A percentile compares a stretch with the other conserved stretches of the same genome.
phyloP scores from a whole-genome alignment of 331 rosid species.

The Prunus yedoensis region DNA sequence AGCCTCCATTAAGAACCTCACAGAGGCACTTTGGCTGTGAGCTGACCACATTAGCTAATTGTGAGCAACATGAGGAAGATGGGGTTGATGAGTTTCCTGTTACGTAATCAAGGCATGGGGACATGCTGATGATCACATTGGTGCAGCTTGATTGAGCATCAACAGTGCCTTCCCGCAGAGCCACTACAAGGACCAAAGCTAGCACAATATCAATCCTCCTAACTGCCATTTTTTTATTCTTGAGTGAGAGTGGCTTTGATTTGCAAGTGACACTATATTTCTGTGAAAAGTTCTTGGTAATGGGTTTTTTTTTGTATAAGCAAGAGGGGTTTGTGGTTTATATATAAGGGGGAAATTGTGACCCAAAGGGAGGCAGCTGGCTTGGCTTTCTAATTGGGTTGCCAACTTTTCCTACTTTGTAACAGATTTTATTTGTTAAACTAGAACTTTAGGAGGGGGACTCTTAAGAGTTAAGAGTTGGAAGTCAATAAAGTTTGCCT shows the following conservation, averaged over 20 bases:
- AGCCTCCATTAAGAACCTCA: conserved; percentile 45
- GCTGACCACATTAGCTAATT: conserved; percentile 44
- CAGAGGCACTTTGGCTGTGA: conserved; percentile 63
- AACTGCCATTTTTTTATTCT: conserved; percentile 27
- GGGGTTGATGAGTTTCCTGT: conserved; percentile 47
- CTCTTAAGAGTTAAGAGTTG: too few species aligned
- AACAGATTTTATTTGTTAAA: conserved; percentile 25
- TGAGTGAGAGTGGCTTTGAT: too few species aligned
- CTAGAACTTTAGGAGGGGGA: neutral
- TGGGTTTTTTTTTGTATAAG: neutral
- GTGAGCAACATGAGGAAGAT: conserved; percentile 53
- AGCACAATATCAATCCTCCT: conserved; percentile 17
- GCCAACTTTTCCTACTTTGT: conserved; percentile 34
- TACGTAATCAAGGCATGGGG: conserved; percentile 50
- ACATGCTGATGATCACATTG: conserved; percentile 42
- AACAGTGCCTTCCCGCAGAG: conserved; percentile 20
- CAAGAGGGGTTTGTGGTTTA: conserved; percentile 3
- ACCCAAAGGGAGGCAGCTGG: conserved; percentile 21
- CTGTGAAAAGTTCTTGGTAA: neutral
- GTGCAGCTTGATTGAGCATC: conserved; percentile 56
- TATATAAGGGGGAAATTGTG: neutral
- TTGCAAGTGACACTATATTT: neutral
- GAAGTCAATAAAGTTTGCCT: too few species aligned
- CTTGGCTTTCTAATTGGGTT: neutral
- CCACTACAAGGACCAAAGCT: neutral